Percentiles rank a stretch among this genome's conserved stretches.
phyloP scores from a whole-genome alignment of 2,329 filamentous ascomycete genomes.

The Hansfordia pulvinata region DNA sequence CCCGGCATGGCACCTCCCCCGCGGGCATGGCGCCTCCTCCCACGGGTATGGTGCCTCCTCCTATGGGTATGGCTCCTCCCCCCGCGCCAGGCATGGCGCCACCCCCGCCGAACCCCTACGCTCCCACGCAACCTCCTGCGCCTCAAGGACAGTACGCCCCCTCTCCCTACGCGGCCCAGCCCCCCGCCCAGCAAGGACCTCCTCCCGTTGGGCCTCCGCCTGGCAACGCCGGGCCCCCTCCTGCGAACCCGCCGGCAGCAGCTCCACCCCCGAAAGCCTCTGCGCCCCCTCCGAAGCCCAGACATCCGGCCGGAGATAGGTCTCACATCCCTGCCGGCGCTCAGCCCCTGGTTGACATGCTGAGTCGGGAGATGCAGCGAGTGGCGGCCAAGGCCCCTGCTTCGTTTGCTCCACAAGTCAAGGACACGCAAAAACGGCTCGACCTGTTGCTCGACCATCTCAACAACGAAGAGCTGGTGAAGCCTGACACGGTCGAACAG shows the following conservation, averaged over 20 bases:
- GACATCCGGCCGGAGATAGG: constrained; percentile 73
- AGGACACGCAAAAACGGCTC: constrained; percentile 86
- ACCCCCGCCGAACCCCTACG: constrained; percentile 31
- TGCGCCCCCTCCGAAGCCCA: constrained; percentile 41
- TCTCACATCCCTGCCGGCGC: constrained; percentile 74
- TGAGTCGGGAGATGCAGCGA: constrained; percentile 75
- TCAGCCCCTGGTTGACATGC: constrained; percentile 66
- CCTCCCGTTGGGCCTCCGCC: constrained; percentile 17
- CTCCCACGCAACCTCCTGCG: constrained; percentile 29
- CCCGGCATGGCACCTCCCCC: constrained; percentile 15
- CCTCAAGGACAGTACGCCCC: constrained; percentile 48
- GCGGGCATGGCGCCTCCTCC: no score
- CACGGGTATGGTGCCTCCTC: no score
- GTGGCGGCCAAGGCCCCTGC: constrained; percentile 75
- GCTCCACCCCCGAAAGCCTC: constrained; percentile 32
- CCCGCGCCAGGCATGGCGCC: constrained; percentile 26
- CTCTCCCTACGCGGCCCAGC: constrained; percentile 31
- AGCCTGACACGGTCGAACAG: constrained; percentile 60
- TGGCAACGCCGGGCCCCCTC: constrained; percentile 13
- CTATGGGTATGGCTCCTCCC: constrained; percentile 27
- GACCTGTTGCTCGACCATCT: constrained; percentile 92
- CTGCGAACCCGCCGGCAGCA: constrained; percentile 32
- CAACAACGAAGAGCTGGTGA: constrained; percentile 86
- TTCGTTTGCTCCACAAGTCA: constrained; percentile 79
- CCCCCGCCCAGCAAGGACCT: constrained; percentile 22